Evolutionary conservation across 345 rosid species (phyloP).

Genomic region (Eucalyptus caleyi): DNA sequence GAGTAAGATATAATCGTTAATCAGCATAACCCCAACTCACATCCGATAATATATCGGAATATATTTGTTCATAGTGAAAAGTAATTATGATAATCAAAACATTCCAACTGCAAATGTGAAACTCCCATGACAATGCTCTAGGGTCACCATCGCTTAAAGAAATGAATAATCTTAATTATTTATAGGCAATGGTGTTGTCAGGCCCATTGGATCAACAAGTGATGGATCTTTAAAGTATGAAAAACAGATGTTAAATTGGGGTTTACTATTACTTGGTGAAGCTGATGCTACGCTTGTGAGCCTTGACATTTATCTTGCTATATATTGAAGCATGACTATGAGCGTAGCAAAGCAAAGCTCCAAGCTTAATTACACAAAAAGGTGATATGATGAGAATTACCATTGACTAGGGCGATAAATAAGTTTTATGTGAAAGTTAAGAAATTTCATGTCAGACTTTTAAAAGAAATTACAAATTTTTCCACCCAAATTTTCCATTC

Average conservation of each 20-base stretch:
- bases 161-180: background rate
- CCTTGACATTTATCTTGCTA: background rate
- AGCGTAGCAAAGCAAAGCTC: background rate
- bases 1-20: too few species aligned
- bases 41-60: too few species aligned
- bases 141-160: background rate
- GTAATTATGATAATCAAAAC: too few species aligned
- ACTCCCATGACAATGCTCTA: background rate
- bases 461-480: too few species aligned
- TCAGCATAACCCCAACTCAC: too few species aligned
- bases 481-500: background rate
- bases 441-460: background rate
- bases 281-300: background rate
- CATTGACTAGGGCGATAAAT: background rate
- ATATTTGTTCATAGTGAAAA: too few species aligned
- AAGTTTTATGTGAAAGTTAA: background rate
- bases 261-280: background rate
- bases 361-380: background rate
- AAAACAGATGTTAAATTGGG: background rate
- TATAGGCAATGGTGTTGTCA: background rate
- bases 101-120: background rate
- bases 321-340: background rate
- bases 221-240: background rate
- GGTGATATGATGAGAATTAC: background rate
- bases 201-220: background rate